Evolutionary conservation across 2,329 filamentous ascomycete species (phyloP).

Genomic region (Trichoderma sp.): DNA sequence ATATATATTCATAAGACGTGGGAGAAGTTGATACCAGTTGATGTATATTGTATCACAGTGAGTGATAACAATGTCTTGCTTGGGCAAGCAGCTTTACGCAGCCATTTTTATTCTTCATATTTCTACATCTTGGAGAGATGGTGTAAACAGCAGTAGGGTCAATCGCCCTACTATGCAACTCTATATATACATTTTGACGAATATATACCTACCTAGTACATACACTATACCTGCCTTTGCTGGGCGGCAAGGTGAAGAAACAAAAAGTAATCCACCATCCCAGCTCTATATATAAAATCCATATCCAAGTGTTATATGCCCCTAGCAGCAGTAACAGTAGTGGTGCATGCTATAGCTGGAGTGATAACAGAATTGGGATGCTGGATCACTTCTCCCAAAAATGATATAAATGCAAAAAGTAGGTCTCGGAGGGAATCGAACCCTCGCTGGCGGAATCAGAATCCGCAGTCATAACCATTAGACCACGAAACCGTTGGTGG

Average conservation of each 20-base stretch:
- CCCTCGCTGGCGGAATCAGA: conserved; percentile 29
- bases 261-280: neutral
- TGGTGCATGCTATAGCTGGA: too few relatives aligned
- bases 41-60: neutral
- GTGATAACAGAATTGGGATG: too few relatives aligned
- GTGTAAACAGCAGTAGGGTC: neutral
- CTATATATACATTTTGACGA: neutral
- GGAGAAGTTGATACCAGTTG: neutral
- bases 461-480: conserved; percentile 28
- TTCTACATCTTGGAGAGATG: neutral
- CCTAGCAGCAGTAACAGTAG: too few relatives aligned
- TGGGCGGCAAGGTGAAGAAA: neutral
- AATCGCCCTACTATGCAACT: neutral
- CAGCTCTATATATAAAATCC: too few relatives aligned
- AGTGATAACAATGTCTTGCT: neutral
- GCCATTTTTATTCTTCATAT: neutral
- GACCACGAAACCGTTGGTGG: conserved; percentile 21
- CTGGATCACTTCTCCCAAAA: too few relatives aligned
- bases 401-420: neutral
- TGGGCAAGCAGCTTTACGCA: neutral
- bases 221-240: neutral
- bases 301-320: too few relatives aligned
- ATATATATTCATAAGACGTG: neutral
- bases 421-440: conserved; percentile 27
- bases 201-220: neutral